These are phyloP conservation scores for Marsdenia floribunda DNA, from an alignment of 257 asterid genomes.

Conservation along the genomic window DNA sequence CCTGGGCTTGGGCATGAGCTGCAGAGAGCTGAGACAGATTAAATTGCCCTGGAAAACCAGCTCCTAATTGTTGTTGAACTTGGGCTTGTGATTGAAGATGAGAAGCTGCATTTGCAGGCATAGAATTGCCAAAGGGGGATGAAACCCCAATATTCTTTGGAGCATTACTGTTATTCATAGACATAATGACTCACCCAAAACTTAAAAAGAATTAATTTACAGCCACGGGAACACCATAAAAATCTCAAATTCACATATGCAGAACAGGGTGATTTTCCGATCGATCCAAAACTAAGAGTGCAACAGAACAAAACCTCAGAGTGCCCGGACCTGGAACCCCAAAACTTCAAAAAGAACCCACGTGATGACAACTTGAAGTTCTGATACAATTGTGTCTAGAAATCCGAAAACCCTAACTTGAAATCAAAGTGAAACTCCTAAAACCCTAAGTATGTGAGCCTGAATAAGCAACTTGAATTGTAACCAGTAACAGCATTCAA, in stretches of 20 bases:
- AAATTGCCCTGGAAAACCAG: slow-evolving; percentile 69
- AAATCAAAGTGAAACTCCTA: not conserved
- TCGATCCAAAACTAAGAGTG: not conserved
- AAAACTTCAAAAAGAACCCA: not conserved
- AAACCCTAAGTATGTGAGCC: slow-evolving; percentile 11
- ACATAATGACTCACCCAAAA: slow-evolving; percentile 36
- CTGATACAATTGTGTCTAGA: not conserved
- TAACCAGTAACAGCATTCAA: not conserved
- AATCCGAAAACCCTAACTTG: slow-evolving; percentile 4
- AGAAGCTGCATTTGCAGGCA: slow-evolving; percentile 44
- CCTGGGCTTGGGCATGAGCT: slow-evolving; percentile 85
- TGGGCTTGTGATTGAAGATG: slow-evolving; percentile 36
- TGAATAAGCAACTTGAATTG: not conserved
- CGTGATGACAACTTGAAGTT: not conserved
- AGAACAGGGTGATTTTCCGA: not conserved
- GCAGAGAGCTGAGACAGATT: slow-evolving; percentile 65
- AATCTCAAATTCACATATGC: not conserved
- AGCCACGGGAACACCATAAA: not conserved
- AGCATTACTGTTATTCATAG: slow-evolving; percentile 70
- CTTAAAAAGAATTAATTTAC: not conserved
- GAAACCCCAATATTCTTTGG: slow-evolving; percentile 73
- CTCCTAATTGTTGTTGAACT: slow-evolving; percentile 54
- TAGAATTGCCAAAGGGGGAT: slow-evolving; percentile 74
- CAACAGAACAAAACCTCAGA: not conserved
- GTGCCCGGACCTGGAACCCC: not conserved